Conservation (phyloP, 352 stramenopile species). For the Phytophthora podocarpi region DNA sequence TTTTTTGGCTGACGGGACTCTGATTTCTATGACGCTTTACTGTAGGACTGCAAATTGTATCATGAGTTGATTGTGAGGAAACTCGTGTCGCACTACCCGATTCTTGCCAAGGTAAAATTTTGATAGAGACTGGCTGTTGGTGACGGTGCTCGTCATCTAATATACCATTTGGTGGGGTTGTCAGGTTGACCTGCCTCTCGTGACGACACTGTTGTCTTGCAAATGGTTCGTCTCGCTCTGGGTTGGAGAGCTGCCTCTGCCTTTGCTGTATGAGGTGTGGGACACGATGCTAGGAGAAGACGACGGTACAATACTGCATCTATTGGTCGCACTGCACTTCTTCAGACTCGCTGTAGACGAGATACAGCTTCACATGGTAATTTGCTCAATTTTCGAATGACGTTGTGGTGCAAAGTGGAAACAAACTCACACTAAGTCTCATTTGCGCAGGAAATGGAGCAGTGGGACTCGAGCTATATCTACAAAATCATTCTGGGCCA, state of each 20-base stretch:
- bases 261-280: slow-evolving; percentile 61
- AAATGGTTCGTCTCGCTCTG: slow-evolving; percentile 84
- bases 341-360: slow-evolving; percentile 53
- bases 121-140: neutral
- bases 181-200: slow-evolving; percentile 58
- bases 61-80: slow-evolving; percentile 56
- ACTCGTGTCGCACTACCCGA: slow-evolving; percentile 53
- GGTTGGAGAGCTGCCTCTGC: slow-evolving; percentile 60
- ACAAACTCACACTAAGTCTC: neutral
- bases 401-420: neutral
- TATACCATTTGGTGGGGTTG: neutral
- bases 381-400: neutral
- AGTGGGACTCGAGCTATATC: slow-evolving; percentile 72
- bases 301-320: slow-evolving; percentile 60
- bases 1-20: neutral
- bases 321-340: slow-evolving; percentile 64
- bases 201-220: slow-evolving; percentile 69
- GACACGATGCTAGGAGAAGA: slow-evolving; percentile 61
- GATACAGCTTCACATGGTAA: slow-evolving; percentile 46
- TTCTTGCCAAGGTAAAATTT: slow-evolving; percentile 46
- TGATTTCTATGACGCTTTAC: neutral
- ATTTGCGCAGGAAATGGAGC: slow-evolving; percentile 42
- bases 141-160: neutral
- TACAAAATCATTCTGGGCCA: slow-evolving; percentile 69
- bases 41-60: slow-evolving; percentile 66